Evolutionary conservation across 2,329 filamentous ascomycete genomes (phyloP), one percentile per base, ranked within the genome.

Genomic region (Zasmidium citrigriseum): DNA sequence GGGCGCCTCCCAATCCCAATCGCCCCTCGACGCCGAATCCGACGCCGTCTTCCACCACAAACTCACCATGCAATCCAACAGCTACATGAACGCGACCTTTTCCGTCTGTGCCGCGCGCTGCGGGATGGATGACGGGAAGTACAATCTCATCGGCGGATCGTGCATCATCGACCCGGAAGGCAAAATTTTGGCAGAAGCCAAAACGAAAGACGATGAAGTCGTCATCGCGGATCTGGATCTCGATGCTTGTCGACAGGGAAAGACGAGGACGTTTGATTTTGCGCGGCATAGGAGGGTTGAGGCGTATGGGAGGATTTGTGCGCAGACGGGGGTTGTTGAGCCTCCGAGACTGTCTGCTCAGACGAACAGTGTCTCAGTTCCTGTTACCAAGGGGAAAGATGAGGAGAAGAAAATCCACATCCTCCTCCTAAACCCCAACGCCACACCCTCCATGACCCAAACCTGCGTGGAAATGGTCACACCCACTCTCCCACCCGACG

Each of bases 51-150:
- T 81, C 64, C 80, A 83, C 53, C 81, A 83, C 64, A 74, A 76
- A 57, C 70, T 83, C 23, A 75, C 76, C 12, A 79, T 81, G 75
- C 80, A 82, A 67, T 73, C 73, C 1, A 78, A 81, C 46, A 79
- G 76, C 58, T 83, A 83, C 63, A 80, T 79, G 62, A 83, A 83
- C 62, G 75, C 76, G 2, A 79, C 77, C 41, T 83, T 80, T 65
- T 78, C 76, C 18, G 73, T 83, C 47, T 76, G 75, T 56, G 77
- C 78, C 2, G 80, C 77, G n/a, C 77, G 81, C 57, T 79, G 76
- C 25, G 81, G 81, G 4, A 61, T 77, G 21, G 81, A 83, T 60
- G 80, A 83, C 64, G 78, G 77, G 9, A 73, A 75, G 56, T 77
- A 73, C 59, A 71, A 74, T 41, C 69, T 82, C 46, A 80, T 82